phyloP scores from a whole-genome alignment of 2,329 filamentous ascomycete genomes.

The Aureobasidium pullulans region DNA sequence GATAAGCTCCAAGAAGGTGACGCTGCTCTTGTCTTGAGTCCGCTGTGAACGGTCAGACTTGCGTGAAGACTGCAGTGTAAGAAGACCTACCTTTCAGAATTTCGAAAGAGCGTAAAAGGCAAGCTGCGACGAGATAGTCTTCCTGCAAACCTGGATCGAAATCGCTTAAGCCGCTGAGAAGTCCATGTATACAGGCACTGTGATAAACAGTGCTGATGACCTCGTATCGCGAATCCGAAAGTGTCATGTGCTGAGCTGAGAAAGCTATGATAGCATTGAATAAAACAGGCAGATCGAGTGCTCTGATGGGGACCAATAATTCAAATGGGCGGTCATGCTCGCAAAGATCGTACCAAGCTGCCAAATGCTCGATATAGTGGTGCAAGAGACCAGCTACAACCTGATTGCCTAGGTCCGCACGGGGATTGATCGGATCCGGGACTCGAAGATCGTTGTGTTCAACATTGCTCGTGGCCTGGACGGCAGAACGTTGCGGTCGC shows the following conservation, averaged over 20 bases:
- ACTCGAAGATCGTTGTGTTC: too few relatives aligned
- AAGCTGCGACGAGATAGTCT: slow-evolving; percentile 40
- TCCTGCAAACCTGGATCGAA: slow-evolving; percentile 29
- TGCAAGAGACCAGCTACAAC: not conserved
- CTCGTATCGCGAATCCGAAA: slow-evolving; percentile 26
- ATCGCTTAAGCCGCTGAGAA: slow-evolving; percentile 32
- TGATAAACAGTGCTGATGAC: slow-evolving; percentile 2
- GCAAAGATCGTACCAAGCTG: slow-evolving; percentile 11
- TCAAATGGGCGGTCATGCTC: not conserved
- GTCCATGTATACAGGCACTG: not conserved
- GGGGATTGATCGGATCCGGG: not conserved
- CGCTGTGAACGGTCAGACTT: not conserved
- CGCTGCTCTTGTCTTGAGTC: slow-evolving; percentile 32
- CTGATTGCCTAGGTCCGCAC: not conserved
- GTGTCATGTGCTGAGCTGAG: slow-evolving; percentile 34
- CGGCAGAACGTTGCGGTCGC: too few relatives aligned
- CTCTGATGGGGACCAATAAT: not conserved
- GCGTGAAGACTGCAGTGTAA: too few relatives aligned
- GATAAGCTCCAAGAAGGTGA: slow-evolving; percentile 42
- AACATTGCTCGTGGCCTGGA: too few relatives aligned
- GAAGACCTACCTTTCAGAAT: slow-evolving; percentile 36
- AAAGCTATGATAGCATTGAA: slow-evolving; percentile 30
- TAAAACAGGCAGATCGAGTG: slow-evolving; percentile 17
- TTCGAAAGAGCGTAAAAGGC: slow-evolving; percentile 43
- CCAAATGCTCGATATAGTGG: slow-evolving; percentile 4